A percentile compares a stretch with the other conserved stretches of the same genome.
phyloP scores from a whole-genome alignment of 495 filamentous ascomycete genomes.

The Neurospora tetraspora region DNA sequence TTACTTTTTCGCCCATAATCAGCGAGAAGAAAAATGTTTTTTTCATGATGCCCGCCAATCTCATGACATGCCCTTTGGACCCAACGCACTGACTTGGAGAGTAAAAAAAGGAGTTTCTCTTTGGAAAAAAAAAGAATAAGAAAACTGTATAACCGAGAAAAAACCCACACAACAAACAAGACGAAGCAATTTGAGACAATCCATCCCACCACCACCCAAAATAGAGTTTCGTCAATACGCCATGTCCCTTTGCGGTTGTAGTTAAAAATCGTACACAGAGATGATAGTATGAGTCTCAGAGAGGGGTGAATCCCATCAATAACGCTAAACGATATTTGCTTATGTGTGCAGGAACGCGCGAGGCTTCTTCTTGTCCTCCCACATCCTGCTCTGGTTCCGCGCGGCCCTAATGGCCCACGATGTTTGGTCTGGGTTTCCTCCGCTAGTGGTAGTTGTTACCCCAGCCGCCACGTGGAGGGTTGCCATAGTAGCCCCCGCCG shows the following conservation, averaged over 20 bases:
- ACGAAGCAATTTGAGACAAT: background rate
- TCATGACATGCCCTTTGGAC: background rate
- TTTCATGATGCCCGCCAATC: background rate
- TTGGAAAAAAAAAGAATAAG: background rate
- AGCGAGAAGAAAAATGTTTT: too few species aligned
- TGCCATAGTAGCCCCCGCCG: slow-evolving; percentile 42
- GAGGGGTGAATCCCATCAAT: background rate
- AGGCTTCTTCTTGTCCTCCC: background rate
- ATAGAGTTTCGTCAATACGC: background rate
- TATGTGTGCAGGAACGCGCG: background rate
- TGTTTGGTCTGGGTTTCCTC: background rate
- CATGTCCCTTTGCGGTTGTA: background rate
- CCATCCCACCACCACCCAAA: background rate
- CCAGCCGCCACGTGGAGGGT: slow-evolving; percentile 47
- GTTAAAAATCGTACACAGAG: background rate
- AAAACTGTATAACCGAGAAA: background rate
- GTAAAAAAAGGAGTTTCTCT: background rate
- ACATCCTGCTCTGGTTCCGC: background rate
- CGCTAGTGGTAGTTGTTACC: slow-evolving; percentile 58
- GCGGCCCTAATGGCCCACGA: background rate
- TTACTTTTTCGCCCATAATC: background rate
- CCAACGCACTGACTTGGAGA: background rate
- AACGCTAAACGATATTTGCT: background rate
- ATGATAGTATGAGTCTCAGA: background rate
- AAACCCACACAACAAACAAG: background rate